Percentiles rank a stretch among this genome's conserved stretches.
phyloP scores from a whole-genome alignment of 2,329 filamentous ascomycete genomes.

The Fusarium concolor region DNA sequence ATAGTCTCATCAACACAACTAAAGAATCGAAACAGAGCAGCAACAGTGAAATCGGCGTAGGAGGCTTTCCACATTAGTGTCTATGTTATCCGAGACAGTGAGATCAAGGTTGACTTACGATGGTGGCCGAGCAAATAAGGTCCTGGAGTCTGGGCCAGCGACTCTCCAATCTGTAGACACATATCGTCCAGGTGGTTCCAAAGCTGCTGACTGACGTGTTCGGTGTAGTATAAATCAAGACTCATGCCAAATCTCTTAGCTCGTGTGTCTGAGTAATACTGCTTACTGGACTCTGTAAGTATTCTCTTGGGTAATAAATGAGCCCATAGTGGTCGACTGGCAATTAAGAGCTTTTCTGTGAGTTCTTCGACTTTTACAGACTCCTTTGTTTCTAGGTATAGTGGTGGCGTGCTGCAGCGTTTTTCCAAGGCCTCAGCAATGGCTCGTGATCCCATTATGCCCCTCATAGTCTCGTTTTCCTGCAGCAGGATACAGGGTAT shows the following conservation, averaged over 20 bases:
- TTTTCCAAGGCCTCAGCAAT: not conserved
- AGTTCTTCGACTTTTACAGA: not conserved
- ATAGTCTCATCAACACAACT: not conserved
- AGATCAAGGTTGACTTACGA: not conserved
- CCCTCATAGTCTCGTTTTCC: not conserved
- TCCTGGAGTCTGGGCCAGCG: not conserved
- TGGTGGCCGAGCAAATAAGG: not conserved
- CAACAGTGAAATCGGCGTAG: not conserved
- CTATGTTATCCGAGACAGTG: accelerated
- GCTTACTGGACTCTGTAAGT: not conserved
- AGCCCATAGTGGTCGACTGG: slow-evolving; percentile 5
- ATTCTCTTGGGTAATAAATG: not conserved
- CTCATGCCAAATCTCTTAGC: not conserved
- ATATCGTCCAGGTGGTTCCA: slow-evolving; percentile 1
- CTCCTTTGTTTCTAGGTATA: not conserved
- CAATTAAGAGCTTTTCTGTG: not conserved
- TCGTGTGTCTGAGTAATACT: not conserved
- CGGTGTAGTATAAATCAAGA: not conserved
- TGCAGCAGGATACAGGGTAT: not conserved
- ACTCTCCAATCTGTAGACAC: not conserved
- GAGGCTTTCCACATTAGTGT: not conserved
- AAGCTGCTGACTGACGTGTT: not conserved
- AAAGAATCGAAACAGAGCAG: slow-evolving; percentile 2
- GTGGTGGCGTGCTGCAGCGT: not conserved
- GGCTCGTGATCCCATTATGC: not conserved